Evolutionary conservation across 257 asterid genomes (phyloP).

Genomic region (Nicotiana tabacum): DNA sequence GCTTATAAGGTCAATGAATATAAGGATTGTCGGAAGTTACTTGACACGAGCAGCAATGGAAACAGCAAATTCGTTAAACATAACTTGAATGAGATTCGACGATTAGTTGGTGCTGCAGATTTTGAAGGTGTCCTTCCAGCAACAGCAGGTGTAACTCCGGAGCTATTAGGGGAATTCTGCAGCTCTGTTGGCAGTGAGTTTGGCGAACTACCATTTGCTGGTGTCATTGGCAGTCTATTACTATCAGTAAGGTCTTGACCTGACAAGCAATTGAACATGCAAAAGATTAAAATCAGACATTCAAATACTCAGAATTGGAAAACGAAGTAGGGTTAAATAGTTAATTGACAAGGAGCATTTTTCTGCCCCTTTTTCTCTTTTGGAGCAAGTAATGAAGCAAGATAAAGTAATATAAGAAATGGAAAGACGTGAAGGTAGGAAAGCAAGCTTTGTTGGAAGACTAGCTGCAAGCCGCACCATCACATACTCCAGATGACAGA

Average conservation of each 20-base stretch:
- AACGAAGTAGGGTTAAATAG: neutral
- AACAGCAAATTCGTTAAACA: conserved; percentile 27
- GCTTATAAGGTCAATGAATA: conserved; percentile 1
- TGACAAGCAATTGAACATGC: conserved; percentile 17
- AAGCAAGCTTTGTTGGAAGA: neutral
- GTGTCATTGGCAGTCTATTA: conserved; percentile 33
- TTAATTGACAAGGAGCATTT: neutral
- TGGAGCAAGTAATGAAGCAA: neutral
- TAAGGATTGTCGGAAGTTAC: neutral
- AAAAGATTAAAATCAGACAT: conserved; percentile 11
- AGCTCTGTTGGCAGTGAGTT: conserved; percentile 67
- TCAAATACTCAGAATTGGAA: neutral
- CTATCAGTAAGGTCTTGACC: conserved; percentile 50
- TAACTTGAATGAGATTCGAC: conserved; percentile 11
- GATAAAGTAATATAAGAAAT: neutral
- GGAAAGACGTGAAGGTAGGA: neutral
- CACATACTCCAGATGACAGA: neutral
- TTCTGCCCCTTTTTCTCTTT: neutral
- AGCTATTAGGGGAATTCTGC: conserved; percentile 52
- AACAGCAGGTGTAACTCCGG: conserved; percentile 63
- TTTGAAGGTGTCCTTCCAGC: conserved; percentile 56
- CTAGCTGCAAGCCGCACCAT: neutral
- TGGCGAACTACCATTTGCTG: conserved; percentile 46
- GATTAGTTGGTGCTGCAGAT: conserved; percentile 35
- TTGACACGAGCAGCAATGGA: conserved; percentile 29